Evolutionary conservation across 2,329 filamentous ascomycete species (phyloP).

Genomic region (Venturia carpophila): DNA sequence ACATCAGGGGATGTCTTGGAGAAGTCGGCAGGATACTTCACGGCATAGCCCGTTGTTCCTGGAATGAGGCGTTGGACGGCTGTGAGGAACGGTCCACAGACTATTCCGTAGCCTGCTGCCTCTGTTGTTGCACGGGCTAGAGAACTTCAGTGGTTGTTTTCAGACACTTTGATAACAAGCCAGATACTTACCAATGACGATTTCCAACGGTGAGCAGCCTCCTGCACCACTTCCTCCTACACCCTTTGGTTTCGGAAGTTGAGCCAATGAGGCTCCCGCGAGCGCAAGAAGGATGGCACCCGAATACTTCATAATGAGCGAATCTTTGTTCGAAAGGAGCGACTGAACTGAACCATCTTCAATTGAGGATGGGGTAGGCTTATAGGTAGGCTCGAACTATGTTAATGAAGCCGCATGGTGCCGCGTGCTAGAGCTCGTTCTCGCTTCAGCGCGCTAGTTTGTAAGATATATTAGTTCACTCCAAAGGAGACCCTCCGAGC

Average conservation of each 20-base stretch:
- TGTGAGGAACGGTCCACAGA: constrained; percentile 1
- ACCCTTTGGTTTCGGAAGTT: neutral
- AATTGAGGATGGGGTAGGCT: neutral
- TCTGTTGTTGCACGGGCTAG: constrained; percentile 15
- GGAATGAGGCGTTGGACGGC: constrained; percentile 15
- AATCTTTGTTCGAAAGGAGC: neutral
- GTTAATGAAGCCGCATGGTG: neutral
- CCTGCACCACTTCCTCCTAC: neutral
- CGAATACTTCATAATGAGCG: neutral
- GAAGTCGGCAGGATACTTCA: constrained; percentile 14
- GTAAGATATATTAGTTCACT: neutral
- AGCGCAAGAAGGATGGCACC: neutral
- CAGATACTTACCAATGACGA: neutral
- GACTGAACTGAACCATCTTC: neutral
- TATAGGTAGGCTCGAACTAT: neutral
- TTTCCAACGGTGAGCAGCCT: constrained; percentile 12
- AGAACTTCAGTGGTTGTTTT: neutral
- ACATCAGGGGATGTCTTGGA: neutral
- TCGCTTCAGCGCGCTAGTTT: neutral
- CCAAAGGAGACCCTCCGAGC: neutral
- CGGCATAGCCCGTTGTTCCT: constrained; percentile 13
- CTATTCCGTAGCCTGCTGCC: constrained; percentile 1
- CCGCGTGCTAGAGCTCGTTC: neutral
- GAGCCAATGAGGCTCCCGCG: neutral
- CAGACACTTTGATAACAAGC: neutral